Evolutionary conservation across 2,329 filamentous ascomycete genomes (phyloP), one percentile per base, ranked within the genome.

Genomic region (Gliomastix tumulicola): DNA sequence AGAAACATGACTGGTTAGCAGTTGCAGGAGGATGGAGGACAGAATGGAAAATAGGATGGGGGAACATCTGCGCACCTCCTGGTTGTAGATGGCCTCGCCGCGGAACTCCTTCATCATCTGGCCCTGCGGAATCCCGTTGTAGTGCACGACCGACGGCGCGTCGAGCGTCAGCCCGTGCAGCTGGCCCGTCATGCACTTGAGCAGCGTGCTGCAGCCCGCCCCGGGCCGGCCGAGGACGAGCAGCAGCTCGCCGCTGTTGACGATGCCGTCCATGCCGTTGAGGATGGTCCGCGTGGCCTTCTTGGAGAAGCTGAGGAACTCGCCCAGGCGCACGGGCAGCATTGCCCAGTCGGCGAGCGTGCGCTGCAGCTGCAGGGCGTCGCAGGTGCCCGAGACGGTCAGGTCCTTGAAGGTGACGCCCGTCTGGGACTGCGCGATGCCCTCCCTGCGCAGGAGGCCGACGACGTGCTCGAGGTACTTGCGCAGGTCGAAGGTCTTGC

Each of bases 11-110:
- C n/a, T n/a, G n/a, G n/a, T n/a, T n/a, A n/a, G n/a, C n/a, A n/a
- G n/a, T n/a, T n/a, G n/a, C n/a, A 88, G 88, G 52, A 88, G 84
- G 18, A 82, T 69, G 52, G 87, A 82, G 21, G 71, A 20, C 21
- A 3, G 3, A 1, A 6, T n/a, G 13, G 2, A 7, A 5, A 4
- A 22, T n/a, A n/a, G n/a, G n/a, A n/a, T n/a, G n/a, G n/a, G 21
- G n/a, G n/a, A n/a, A n/a, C n/a, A n/a, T n/a, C n/a, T n/a, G n/a
- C 36, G 23, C 38, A 62, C 77, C 59, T 89, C 85, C 12, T 86
- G 80, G 46, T 87, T 88, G 54, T 89, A 89, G 9, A 86, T 66
- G 2, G 81, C 69, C 55, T 78, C 79, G 28, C 78, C 79, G 40
- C 76, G 71, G 49, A 81, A 84, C 47, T 79, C 68, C 40, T 68